Percentiles rank a stretch among this genome's conserved stretches.
These are phyloP conservation scores for Galeopsis tetrahit DNA, from an alignment of 257 asterid genomes.

Conservation along the genomic window DNA sequence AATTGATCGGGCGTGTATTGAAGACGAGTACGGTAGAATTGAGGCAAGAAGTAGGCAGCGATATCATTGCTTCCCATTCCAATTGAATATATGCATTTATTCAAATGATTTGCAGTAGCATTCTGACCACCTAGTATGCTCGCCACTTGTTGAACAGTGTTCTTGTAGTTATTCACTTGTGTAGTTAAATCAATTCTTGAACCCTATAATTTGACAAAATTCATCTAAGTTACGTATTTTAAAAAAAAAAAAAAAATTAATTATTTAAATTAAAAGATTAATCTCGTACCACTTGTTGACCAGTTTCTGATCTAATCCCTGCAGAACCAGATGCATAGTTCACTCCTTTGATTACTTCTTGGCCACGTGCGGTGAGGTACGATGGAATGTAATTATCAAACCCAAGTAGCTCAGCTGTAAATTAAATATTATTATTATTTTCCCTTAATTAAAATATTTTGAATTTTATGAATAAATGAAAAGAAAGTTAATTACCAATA, in stretches of 20 bases:
- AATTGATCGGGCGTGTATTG: slow-evolving; percentile 48
- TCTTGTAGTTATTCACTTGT: slow-evolving; percentile 56
- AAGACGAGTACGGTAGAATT: slow-evolving; percentile 42
- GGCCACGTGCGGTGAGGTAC: slow-evolving; percentile 60
- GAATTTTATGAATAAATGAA: too few relatives aligned
- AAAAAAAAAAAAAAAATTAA: neutral
- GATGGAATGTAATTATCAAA: slow-evolving; percentile 62
- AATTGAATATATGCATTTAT: slow-evolving; percentile 60
- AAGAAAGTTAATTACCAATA: slow-evolving; percentile 40
- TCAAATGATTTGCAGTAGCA: slow-evolving; percentile 40
- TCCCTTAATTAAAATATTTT: too few relatives aligned
- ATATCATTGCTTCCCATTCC: slow-evolving; percentile 65
- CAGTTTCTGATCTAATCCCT: slow-evolving; percentile 82
- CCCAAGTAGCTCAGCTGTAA: slow-evolving; percentile 69
- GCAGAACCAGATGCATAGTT: slow-evolving; percentile 91
- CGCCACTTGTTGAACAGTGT: slow-evolving; percentile 42
- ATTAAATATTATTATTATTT: neutral
- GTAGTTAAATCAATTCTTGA: slow-evolving; percentile 41
- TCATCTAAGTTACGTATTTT: neutral
- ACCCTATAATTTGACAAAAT: slow-evolving; percentile 32
- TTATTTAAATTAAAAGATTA: too few relatives aligned
- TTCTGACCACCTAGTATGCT: slow-evolving; percentile 39
- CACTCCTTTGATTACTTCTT: slow-evolving; percentile 63
- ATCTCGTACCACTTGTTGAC: slow-evolving; percentile 66
- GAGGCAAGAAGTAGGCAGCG: slow-evolving; percentile 64